Evolutionary conservation across 2,329 filamentous ascomycete genomes (phyloP), one percentile per base, ranked within the genome.

Genomic region (Colletotrichum orbiculare): DNA sequence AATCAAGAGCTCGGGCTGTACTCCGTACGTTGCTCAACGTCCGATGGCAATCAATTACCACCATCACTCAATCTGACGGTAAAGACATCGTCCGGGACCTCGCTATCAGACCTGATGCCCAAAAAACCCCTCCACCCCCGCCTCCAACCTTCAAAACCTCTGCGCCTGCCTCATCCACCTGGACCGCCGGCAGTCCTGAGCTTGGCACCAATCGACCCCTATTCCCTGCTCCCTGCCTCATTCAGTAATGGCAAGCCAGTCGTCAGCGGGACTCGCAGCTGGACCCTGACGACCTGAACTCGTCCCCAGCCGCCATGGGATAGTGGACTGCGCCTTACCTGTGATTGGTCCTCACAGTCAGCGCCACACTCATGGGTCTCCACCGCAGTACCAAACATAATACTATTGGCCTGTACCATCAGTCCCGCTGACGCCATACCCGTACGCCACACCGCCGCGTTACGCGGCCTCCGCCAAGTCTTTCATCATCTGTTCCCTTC

Each of bases 161-260:
- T 65, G 62, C 57, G 50, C 61, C 61, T 55, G 42, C 61, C n/a
- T 50, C 50, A 8, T 8, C 10, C 50, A 61, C 57, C 62, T 65
- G 50, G 57, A 64, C 59, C 25, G 38, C 38, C 17, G 15, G 54
- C 25, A 15, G n/a, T 37, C 45, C 56, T 60, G 55, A 41, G 52
- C 52, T 17, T 41, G 46, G 17, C 17, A 34, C 39, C 38, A 46
- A 17, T 38, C 25, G n/a, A n/a, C 39, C 57, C 39, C 53, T 50
- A 25, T 1, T 33, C 38, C 50, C 58, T 61, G 56, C 43, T 15
- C 25, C 39, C 43, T 54, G 43, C 45, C 50, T 46, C 17, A 25
- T 25, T 25, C 25, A 25, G 42, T 34, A 17, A 47, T 35, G n/a
- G 25, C 10, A 41, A 33, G 17, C 35, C 43, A 15, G n/a, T 38